phyloP scores from a whole-genome alignment of 2,329 filamentous ascomycete genomes.

The Pseudogymnoascus sp. region DNA sequence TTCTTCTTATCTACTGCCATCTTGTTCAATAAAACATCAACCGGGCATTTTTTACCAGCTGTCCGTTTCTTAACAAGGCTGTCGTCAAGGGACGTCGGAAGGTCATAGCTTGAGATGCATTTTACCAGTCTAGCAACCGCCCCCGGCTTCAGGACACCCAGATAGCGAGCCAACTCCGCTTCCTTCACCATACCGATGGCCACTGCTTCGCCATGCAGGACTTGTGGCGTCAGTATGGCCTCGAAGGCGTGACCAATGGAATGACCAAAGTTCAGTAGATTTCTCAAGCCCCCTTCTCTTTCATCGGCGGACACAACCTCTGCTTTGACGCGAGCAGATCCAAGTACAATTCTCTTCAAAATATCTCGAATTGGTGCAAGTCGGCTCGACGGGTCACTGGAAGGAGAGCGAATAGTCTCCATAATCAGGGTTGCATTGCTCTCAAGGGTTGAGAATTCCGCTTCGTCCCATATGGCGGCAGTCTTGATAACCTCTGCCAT shows the following conservation, averaged over 20 bases:
- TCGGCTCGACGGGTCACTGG: conserved; percentile 41
- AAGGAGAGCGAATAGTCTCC: conserved; percentile 55
- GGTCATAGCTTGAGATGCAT: conserved; percentile 86
- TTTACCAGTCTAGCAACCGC: conserved; percentile 86
- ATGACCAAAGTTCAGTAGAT: conserved; percentile 94
- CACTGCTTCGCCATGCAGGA: conserved; percentile 91
- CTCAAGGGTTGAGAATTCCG: conserved; percentile 78
- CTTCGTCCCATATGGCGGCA: conserved; percentile 88
- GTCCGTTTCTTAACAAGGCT: conserved; percentile 73
- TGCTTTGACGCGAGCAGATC: conserved; percentile 88
- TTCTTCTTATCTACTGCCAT: conserved; percentile 99
- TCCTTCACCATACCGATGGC: conserved; percentile 99
- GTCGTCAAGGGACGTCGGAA: conserved; percentile 79
- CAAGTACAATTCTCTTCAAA: conserved; percentile 72
- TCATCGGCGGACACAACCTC: conserved; percentile 91
- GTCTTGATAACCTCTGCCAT: conserved; percentile 99
- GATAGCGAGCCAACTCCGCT: conserved; percentile 80
- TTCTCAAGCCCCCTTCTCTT: conserved; percentile 84
- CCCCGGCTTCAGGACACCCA: conserved; percentile 75
- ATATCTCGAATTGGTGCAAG: conserved; percentile 63
- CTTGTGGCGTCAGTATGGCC: conserved; percentile 87
- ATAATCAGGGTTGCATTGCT: conserved; percentile 71
- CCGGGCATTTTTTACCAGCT: conserved; percentile 77
- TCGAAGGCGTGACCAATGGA: conserved; percentile 97
- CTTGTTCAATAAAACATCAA: conserved; percentile 76